phyloP scores from a whole-genome alignment of 768 basidiomycete species.

The Podaxis carcinomalis region DNA sequence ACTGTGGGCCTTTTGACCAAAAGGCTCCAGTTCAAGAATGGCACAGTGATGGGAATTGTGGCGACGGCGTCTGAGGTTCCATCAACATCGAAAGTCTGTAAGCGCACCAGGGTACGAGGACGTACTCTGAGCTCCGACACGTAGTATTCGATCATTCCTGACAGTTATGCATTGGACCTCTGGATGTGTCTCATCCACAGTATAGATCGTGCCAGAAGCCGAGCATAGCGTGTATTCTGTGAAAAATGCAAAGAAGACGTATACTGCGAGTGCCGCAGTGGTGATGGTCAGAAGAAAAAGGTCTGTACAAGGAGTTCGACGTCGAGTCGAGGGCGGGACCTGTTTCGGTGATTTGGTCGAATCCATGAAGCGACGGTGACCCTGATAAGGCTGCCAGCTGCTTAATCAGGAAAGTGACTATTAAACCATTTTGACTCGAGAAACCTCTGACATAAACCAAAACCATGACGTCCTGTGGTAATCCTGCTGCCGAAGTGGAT shows the following conservation, averaged over 20 bases:
- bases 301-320: not conserved
- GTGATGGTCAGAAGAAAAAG: not conserved
- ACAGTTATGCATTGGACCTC: conserved; percentile 62
- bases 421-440: not conserved
- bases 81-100: not conserved
- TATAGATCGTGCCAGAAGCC: conserved; percentile 51
- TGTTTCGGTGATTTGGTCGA: conserved; percentile 1
- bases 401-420: not conserved
- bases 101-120: not conserved
- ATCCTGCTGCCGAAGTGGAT: conserved; percentile 55
- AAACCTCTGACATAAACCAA: not conserved
- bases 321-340: not conserved
- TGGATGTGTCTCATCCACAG: conserved; percentile 52
- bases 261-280: not conserved
- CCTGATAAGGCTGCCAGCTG: not conserved
- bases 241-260: not conserved
- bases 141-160: conserved; percentile 39
- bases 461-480: conserved; percentile 50
- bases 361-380: not conserved
- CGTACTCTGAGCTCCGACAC: conserved; percentile 47
- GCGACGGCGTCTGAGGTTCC: not conserved
- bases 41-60: not conserved
- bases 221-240: conserved; percentile 57
- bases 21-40: not conserved
- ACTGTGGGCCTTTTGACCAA: conserved; percentile 2